Evolutionary conservation across 495 filamentous ascomycete species (phyloP), one percentile per base, ranked within the genome.

Genomic region (Daldinia vernicosa): DNA sequence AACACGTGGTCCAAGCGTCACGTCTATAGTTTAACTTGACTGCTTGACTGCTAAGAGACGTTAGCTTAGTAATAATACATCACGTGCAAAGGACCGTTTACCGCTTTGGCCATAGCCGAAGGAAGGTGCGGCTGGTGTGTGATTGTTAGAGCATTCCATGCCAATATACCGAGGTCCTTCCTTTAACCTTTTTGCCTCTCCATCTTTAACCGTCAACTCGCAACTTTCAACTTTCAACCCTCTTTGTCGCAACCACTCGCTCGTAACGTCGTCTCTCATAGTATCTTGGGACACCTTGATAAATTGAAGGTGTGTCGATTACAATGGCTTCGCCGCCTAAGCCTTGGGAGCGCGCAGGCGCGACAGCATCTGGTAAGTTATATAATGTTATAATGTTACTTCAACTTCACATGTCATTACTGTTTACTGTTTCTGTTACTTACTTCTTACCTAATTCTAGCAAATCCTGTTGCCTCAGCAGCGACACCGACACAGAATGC

Each of bases 321-420:
- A 72, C 27, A 17, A 85, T 85, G 84, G 87, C 89, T 70, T 95
- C 94, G 81, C 95, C 95, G 73, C 95, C 95, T 37, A 98, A 98
- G 82, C 95, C 95, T 19, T 98, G 95, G 95, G 95, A 98, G 82
- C 88, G 89, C 78, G 86, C 88, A 63, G 91, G 92, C 78, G 87
- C 88, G 52, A 78, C 82, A 58, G 77, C 85, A 83, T 78, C 78
- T 72, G 80, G 84, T 89, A 77, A 54, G 79, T 75, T 35, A 11
- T 12, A 37, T 12, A 66, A 33, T 37, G 79, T 75, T 35, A 11
- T 12, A 37, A 22, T 67, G 40, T 37, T 37, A 60, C 6, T 37
- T 28, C 7, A 60, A 57, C 40, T 53, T 69, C 66, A 53, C 62
- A 63, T 67, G 59, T 62, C 28, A 66, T 74, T 69, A 65, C 74